These are phyloP conservation scores for Senna siamea DNA, from an alignment of 306 rosid species.

Conservation along the genomic window DNA sequence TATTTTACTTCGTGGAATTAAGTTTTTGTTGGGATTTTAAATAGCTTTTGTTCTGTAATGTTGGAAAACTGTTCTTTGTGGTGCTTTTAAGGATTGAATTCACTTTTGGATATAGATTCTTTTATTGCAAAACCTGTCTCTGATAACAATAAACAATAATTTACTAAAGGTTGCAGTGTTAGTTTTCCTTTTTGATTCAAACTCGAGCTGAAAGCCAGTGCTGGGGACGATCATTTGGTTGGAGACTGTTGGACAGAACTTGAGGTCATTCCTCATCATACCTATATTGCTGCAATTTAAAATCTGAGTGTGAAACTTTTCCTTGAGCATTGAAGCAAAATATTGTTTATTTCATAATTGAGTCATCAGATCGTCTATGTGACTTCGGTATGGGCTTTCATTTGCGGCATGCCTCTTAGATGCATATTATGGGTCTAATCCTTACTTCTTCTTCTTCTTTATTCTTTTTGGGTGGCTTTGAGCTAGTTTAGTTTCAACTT, in stretches of 20 bases:
- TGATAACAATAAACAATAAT: background rate
- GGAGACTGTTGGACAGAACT: constrained; percentile 34
- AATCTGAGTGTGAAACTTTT: background rate
- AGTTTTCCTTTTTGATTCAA: constrained; percentile 30
- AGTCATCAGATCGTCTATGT: background rate
- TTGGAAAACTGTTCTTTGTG: no score
- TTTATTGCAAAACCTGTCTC: constrained; percentile 32
- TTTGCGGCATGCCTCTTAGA: constrained; percentile 3
- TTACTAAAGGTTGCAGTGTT: constrained; percentile 31
- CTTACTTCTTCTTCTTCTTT: background rate
- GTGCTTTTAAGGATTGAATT: constrained; percentile 24
- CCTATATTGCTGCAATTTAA: constrained; percentile 36
- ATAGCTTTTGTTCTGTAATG: background rate
- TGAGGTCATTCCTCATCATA: constrained; percentile 45
- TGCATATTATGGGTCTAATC: background rate
- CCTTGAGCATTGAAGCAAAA: background rate
- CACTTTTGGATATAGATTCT: constrained; percentile 24
- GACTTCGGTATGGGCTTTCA: background rate
- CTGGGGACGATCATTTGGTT: constrained; percentile 36
- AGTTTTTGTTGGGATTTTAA: no score
- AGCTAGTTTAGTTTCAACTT: background rate
- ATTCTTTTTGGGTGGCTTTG: background rate
- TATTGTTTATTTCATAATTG: background rate
- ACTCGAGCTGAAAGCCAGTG: constrained; percentile 43
- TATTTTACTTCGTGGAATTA: background rate